phyloP scores from a whole-genome alignment of 192 early-diverging fungal species.

The Coemansia sp. region DNA sequence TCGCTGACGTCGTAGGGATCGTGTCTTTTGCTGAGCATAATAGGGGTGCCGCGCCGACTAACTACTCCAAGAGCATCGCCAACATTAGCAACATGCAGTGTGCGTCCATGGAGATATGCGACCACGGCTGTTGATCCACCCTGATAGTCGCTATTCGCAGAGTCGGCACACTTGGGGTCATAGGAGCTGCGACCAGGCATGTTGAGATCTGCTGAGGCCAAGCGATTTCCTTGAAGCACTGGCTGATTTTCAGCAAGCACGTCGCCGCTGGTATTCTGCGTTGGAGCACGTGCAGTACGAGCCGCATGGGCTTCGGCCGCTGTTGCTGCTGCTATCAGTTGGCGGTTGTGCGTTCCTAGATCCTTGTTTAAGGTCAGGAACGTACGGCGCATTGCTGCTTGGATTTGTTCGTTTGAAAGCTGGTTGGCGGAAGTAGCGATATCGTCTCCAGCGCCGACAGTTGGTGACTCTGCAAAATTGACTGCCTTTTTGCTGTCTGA shows the following conservation, averaged over 20 bases:
- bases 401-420: constrained; percentile 40
- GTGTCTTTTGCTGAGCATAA: constrained; percentile 73
- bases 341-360: constrained; percentile 61
- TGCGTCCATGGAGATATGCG: constrained; percentile 75
- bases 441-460: constrained; percentile 13
- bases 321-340: constrained; percentile 44
- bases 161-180: constrained; percentile 24
- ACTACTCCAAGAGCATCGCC: constrained; percentile 83
- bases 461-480: constrained; percentile 43
- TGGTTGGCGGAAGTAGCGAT: constrained; percentile 13
- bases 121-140: constrained; percentile 81
- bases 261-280: constrained; percentile 8
- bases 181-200: constrained; percentile 29
- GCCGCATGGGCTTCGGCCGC: constrained; percentile 44
- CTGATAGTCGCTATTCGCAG: constrained; percentile 46
- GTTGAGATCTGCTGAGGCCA: constrained; percentile 26
- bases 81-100: constrained; percentile 82
- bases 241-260: not conserved
- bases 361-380: constrained; percentile 85
- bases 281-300: constrained; percentile 31
- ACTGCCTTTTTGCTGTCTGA: constrained; percentile 35
- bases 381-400: constrained; percentile 75
- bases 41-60: constrained; percentile 68
- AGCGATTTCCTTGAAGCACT: not conserved
- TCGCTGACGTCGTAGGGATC: constrained; percentile 69